Base-by-base conservation (phyloP, 1,284 basidiomycete species). In the Cutaneotrichosporon cavernicola region DNA sequence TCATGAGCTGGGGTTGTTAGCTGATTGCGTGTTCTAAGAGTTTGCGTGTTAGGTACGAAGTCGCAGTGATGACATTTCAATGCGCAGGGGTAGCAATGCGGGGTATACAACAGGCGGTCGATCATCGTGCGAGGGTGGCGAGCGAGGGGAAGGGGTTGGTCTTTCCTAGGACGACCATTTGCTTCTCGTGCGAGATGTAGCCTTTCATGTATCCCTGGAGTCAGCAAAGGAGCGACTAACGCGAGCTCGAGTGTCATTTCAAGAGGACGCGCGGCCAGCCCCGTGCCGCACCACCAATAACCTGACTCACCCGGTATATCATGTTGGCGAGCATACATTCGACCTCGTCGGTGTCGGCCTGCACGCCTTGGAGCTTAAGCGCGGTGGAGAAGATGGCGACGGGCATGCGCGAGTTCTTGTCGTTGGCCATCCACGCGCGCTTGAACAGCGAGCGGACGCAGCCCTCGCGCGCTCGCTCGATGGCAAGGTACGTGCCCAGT, bases 291-390 rank as follows among this genome's bases (percentile, higher is more conserved):
- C 6, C 16, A 49, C 8, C 47, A 2, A 11, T 16, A n/a, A 9
- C 7, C 22, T 26, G 14, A 72, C 81, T 72, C 62, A 83, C 82
- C 70, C 90, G 91, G 81, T 89, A 92, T 49, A 98, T 90, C 89
- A 96, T 90, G 74, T 93, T 95, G 18, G 93, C 93, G 9, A 98
- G 85, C 62, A 94, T 84, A 80, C 96, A 98, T 80, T 98, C 96
- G 18, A 92, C 89, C 80, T 98, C 96, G 67, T 91, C 91, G 60
- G 83, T 63, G 40, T 82, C 81, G 40, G 83, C 78, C 0, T 76
- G 69, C 8, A 79, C 73, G 5, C 89, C 89, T 16, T 89, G 87
- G 61, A 91, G 79, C 55, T 81, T 81, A 58, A 94, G 81, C 2
- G 89, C 89, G 4, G 83, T 82, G 70, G 89, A 88, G 80, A 96